These are phyloP conservation scores for Triangularia verruculosa DNA, from an alignment of 2,329 filamentous ascomycete species.

Conservation along the genomic window DNA sequence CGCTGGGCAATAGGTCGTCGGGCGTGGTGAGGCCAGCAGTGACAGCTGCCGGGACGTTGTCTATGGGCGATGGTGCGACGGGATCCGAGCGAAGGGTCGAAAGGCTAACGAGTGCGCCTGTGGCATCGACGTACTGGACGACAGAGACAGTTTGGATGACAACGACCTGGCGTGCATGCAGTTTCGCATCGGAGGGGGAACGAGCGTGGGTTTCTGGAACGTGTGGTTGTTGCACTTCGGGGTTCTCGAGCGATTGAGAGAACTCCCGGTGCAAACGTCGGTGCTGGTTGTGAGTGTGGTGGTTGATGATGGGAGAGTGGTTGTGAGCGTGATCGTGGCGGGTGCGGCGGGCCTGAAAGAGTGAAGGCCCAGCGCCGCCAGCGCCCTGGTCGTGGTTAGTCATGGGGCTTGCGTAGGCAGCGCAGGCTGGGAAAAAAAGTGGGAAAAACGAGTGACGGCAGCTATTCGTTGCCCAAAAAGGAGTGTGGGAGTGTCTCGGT, in stretches of 20 bases:
- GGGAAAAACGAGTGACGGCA: constrained; percentile 9
- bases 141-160: constrained; percentile 56
- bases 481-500: constrained; percentile 7
- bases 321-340: constrained; percentile 9
- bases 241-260: constrained; percentile 28
- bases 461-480: constrained; percentile 8
- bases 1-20: constrained; percentile 24
- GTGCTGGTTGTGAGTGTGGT: constrained; percentile 7
- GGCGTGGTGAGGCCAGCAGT: constrained; percentile 39
- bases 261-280: constrained; percentile 12
- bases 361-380: constrained; percentile 4
- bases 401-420: constrained; percentile 10
- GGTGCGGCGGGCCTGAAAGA: constrained; percentile 11
- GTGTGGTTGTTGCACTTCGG: neutral
- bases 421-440: neutral
- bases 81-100: constrained; percentile 42
- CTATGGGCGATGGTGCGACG: constrained; percentile 35
- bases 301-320: constrained; percentile 5
- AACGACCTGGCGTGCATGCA: constrained; percentile 37
- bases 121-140: constrained; percentile 50
- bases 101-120: constrained; percentile 44
- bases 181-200: constrained; percentile 13
- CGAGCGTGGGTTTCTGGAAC: constrained; percentile 14
- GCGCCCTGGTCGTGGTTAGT: constrained; percentile 5
- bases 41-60: constrained; percentile 37